Evolutionary conservation across 2,329 filamentous ascomycete species (phyloP).

Genomic region (Fusarium tupiense): DNA sequence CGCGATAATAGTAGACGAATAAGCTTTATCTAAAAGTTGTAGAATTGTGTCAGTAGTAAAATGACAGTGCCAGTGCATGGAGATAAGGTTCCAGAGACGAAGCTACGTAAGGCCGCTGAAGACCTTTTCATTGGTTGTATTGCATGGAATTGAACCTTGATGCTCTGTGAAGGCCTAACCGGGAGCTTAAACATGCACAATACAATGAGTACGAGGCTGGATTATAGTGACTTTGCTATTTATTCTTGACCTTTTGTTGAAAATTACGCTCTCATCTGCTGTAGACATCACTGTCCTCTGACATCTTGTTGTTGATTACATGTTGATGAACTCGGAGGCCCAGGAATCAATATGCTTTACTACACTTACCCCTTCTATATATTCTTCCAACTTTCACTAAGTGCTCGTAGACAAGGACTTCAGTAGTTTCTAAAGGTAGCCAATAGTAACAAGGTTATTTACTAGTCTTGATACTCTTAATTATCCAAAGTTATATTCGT

Average conservation of each 20-base stretch:
- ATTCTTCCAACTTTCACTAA: background rate
- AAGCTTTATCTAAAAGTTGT: no score
- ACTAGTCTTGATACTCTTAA: background rate
- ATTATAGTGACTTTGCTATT: accelerated
- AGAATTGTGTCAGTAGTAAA: no score
- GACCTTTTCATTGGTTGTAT: background rate
- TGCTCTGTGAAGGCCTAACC: accelerated
- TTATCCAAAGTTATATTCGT: background rate
- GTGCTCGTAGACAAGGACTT: background rate
- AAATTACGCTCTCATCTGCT: no score
- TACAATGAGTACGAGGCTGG: background rate
- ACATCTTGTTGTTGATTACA: background rate
- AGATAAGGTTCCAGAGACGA: background rate
- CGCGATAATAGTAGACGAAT: accelerated
- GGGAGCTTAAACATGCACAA: background rate
- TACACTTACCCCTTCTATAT: background rate
- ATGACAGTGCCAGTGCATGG: no score
- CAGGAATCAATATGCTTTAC: background rate
- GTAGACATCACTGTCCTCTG: background rate
- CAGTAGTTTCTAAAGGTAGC: background rate
- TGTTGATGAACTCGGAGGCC: background rate
- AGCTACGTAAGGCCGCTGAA: no score
- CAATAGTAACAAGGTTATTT: background rate
- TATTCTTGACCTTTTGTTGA: background rate
- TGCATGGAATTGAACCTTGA: background rate